These are phyloP conservation scores for Aspergillus calidoustus DNA, from an alignment of 2,329 filamentous ascomycete species.

Conservation along the genomic window DNA sequence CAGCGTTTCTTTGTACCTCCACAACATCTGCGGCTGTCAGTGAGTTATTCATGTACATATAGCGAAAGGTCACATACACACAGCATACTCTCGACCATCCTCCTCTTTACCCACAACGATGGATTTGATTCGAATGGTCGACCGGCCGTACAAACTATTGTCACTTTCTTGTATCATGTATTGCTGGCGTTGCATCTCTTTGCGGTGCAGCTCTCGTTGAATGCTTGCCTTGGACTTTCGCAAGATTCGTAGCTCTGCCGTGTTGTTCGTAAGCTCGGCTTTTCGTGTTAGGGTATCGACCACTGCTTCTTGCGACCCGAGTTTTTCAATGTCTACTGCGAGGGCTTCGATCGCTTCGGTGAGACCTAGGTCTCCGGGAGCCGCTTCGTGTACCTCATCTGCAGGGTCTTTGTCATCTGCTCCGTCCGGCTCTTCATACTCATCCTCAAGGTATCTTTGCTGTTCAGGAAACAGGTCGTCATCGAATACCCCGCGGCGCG, in stretches of 20 bases:
- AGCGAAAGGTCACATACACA: slow-evolving; percentile 59
- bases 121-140: slow-evolving; percentile 85
- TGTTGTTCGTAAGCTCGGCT: slow-evolving; percentile 96
- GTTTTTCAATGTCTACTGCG: slow-evolving; percentile 87
- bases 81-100: slow-evolving; percentile 88
- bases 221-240: slow-evolving; percentile 93
- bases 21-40: slow-evolving; percentile 66
- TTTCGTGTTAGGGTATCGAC: slow-evolving; percentile 91
- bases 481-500: slow-evolving; percentile 90
- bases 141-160: slow-evolving; percentile 92
- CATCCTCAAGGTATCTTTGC: slow-evolving; percentile 78
- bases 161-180: slow-evolving; percentile 98
- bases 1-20: slow-evolving; percentile 86
- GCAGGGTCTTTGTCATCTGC: slow-evolving; percentile 65
- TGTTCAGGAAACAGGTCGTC: slow-evolving; percentile 93
- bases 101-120: slow-evolving; percentile 91
- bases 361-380: slow-evolving; percentile 88
- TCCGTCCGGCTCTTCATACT: slow-evolving; percentile 73
- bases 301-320: slow-evolving; percentile 85
- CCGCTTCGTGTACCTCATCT: slow-evolving; percentile 90
- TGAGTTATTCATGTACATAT: background rate
- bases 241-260: slow-evolving; percentile 86
- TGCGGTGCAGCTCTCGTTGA: slow-evolving; percentile 87
- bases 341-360: slow-evolving; percentile 89
- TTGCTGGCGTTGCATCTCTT: slow-evolving; percentile 94